Conservation (phyloP, 2,329 filamentous ascomycete species). For the Fusarium coicis region DNA sequence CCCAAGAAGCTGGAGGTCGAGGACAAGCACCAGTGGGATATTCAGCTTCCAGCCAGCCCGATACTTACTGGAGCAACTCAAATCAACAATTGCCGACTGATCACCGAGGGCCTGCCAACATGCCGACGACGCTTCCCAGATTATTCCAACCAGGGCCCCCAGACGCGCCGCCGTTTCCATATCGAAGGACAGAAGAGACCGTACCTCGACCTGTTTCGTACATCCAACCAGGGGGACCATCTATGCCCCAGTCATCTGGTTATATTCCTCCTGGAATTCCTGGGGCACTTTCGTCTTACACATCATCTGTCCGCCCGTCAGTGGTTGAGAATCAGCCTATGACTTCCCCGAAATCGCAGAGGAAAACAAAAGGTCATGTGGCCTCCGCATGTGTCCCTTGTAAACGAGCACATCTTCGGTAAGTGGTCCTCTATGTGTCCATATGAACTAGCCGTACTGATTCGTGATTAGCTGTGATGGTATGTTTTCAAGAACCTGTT, state of each 20-base stretch:
- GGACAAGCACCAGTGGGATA: constrained; percentile 58
- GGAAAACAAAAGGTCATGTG: constrained; percentile 83
- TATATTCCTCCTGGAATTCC: constrained; percentile 39
- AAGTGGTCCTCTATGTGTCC: constrained; percentile 39
- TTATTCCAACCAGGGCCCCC: constrained; percentile 44
- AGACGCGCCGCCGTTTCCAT: constrained; percentile 40
- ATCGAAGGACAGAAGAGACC: constrained; percentile 42
- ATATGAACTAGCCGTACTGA: constrained; percentile 17
- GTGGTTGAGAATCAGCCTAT: constrained; percentile 59
- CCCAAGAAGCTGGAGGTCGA: constrained; percentile 67
- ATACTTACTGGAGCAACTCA: constrained; percentile 60
- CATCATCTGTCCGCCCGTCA: constrained; percentile 47
- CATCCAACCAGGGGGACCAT: constrained; percentile 33
- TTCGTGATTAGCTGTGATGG: constrained; percentile 65
- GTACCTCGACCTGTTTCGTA: constrained; percentile 42
- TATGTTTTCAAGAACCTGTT: constrained; percentile 57
- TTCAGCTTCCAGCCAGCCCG: constrained; percentile 55
- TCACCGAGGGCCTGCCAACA: constrained; percentile 36
- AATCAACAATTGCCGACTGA: constrained; percentile 43
- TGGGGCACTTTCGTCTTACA: constrained; percentile 33
- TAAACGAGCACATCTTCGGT: constrained; percentile 83
- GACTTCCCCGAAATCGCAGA: constrained; percentile 68
- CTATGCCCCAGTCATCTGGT: constrained; percentile 33
- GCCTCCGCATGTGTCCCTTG: constrained; percentile 87
- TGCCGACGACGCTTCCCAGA: constrained; percentile 42